These are phyloP conservation scores for Chrysoporthe puriensis DNA, from an alignment of 2,329 filamentous ascomycete genomes.

Conservation along the genomic window DNA sequence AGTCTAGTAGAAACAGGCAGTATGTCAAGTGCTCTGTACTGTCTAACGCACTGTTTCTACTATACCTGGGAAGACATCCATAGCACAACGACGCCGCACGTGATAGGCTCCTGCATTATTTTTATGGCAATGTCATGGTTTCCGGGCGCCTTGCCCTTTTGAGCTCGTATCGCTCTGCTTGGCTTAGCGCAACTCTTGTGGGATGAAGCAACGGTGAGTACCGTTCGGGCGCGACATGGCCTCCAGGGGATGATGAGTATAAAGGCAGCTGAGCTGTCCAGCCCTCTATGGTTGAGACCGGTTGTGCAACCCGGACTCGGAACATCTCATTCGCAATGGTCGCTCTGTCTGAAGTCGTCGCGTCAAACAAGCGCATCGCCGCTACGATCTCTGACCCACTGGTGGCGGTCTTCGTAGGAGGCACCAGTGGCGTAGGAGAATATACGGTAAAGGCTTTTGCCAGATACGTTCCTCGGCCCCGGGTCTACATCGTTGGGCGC, in stretches of 20 bases:
- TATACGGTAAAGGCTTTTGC: slow-evolving; percentile 49
- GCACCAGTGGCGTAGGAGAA: slow-evolving; percentile 57
- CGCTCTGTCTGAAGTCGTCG: slow-evolving; percentile 31
- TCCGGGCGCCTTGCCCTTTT: neutral
- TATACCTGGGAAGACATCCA: neutral
- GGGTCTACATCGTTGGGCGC: slow-evolving; percentile 54
- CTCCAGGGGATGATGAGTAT: neutral
- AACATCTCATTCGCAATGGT: slow-evolving; percentile 10
- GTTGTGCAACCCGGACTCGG: neutral
- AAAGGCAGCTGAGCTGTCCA: neutral
- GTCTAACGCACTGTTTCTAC: neutral
- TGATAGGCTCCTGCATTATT: neutral
- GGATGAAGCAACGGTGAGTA: neutral
- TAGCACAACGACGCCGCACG: neutral
- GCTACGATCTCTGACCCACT: slow-evolving; percentile 33
- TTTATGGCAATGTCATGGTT: neutral
- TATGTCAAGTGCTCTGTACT: neutral
- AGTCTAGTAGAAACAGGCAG: neutral
- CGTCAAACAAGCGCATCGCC: slow-evolving; percentile 40
- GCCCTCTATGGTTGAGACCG: neutral
- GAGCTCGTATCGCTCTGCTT: slow-evolving; percentile 7
- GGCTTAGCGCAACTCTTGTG: slow-evolving; percentile 1
- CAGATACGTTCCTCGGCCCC: slow-evolving; percentile 42
- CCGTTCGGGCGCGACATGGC: neutral
- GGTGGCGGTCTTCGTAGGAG: slow-evolving; percentile 54